A percentile compares a stretch with the other conserved stretches of the same genome.
Evolutionary conservation across 352 stramenopile genomes (phyloP).

Genomic region (Thalassiosira mediterranea): DNA sequence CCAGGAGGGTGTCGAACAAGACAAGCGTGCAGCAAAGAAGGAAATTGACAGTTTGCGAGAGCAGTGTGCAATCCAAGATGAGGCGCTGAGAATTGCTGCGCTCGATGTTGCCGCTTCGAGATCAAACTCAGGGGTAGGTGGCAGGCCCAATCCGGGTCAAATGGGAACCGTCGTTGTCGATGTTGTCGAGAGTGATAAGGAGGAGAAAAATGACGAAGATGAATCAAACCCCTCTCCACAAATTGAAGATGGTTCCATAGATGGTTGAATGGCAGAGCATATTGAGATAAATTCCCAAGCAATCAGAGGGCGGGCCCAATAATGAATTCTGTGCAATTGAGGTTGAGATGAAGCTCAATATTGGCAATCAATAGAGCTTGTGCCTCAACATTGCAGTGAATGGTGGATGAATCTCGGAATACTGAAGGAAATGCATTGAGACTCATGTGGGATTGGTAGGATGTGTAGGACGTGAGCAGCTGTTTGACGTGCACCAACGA

Average conservation of each 20-base stretch:
- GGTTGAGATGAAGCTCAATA: background rate
- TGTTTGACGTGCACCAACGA: too few relatives aligned
- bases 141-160: background rate
- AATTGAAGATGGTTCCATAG: slow-evolving; percentile 1
- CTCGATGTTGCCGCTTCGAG: slow-evolving; percentile 20
- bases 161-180: too few relatives aligned
- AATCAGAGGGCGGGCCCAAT: too few relatives aligned
- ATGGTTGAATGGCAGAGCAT: too few relatives aligned
- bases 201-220: background rate
- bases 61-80: too few relatives aligned
- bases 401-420: background rate
- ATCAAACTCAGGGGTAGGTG: background rate
- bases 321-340: too few relatives aligned
- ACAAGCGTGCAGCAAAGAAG: too few relatives aligned
- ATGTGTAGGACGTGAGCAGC: too few relatives aligned
- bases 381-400: background rate
- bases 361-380: background rate
- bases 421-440: background rate
- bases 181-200: background rate
- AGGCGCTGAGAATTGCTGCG: slow-evolving; percentile 40
- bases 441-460: background rate
- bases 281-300: background rate
- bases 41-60: too few relatives aligned
- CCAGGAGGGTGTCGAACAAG: too few relatives aligned
- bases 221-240: background rate